These are phyloP conservation scores for Kwoniella mangroviensis DNA, from an alignment of 768 basidiomycete species.

Conservation along the genomic window DNA sequence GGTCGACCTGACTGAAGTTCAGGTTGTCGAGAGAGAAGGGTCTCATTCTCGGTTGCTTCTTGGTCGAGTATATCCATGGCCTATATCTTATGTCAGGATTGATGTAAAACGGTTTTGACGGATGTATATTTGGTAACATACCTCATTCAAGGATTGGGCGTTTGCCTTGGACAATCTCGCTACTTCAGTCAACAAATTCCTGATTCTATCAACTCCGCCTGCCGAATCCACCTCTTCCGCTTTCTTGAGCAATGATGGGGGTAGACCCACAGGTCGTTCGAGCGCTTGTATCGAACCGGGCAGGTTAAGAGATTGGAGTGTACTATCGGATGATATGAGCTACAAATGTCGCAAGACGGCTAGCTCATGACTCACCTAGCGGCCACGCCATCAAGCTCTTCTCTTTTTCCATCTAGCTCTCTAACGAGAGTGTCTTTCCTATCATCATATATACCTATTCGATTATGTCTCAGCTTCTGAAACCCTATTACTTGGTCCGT, in stretches of 20 bases:
- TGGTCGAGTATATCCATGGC: slow-evolving; percentile 87
- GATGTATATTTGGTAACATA: slow-evolving; percentile 54
- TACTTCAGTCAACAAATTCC: slow-evolving; percentile 73
- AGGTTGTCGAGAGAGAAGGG: slow-evolving; percentile 55
- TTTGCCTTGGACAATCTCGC: slow-evolving; percentile 69
- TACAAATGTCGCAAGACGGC: not conserved
- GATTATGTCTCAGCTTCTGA: too few relatives aligned
- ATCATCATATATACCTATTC: slow-evolving; percentile 82
- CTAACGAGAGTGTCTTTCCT: slow-evolving; percentile 72
- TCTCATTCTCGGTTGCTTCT: slow-evolving; percentile 64
- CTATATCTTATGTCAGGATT: slow-evolving; percentile 60
- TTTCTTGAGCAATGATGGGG: slow-evolving; percentile 81
- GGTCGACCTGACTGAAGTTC: slow-evolving; percentile 60
- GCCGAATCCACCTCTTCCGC: slow-evolving; percentile 81
- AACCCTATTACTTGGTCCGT: too few relatives aligned
- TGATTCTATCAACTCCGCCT: slow-evolving; percentile 74
- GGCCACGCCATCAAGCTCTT: slow-evolving; percentile 67
- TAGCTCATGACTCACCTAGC: slow-evolving; percentile 64
- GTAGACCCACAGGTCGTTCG: slow-evolving; percentile 82
- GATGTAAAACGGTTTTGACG: not conserved
- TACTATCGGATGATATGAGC: slow-evolving; percentile 59
- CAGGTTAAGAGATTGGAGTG: slow-evolving; percentile 72
- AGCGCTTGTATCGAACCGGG: slow-evolving; percentile 86
- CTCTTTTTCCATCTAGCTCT: slow-evolving; percentile 67
- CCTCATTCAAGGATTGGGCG: slow-evolving; percentile 73